Percentiles rank a stretch among this genome's conserved stretches.
Evolutionary conservation across 495 filamentous ascomycete species (phyloP).

Genomic region (Thozetella sp.): DNA sequence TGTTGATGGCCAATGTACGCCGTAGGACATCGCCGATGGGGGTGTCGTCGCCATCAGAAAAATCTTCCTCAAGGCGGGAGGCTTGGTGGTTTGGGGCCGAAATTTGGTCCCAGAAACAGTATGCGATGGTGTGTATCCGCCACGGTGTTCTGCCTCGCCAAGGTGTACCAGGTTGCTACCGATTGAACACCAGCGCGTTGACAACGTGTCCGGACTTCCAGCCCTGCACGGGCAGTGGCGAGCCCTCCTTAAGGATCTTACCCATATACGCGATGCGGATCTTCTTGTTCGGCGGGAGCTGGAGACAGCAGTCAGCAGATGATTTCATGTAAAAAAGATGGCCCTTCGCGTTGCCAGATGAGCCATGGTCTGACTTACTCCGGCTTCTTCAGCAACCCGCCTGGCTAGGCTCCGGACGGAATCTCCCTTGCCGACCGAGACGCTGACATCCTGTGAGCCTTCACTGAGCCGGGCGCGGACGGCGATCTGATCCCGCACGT

Average conservation of each 20-base stretch:
- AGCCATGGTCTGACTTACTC: conserved; percentile 48
- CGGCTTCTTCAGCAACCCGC: conserved; percentile 64
- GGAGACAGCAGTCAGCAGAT: neutral
- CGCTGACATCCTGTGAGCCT: conserved; percentile 62
- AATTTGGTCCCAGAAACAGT: neutral
- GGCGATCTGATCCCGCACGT: conserved; percentile 53
- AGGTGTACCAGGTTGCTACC: conserved; percentile 25
- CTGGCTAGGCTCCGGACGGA: conserved; percentile 62
- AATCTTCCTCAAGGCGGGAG: too few relatives aligned
- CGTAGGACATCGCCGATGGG: too few relatives aligned
- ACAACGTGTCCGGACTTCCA: conserved; percentile 78
- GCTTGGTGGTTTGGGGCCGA: too few relatives aligned
- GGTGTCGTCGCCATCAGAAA: too few relatives aligned
- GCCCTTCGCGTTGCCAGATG: too few relatives aligned
- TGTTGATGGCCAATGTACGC: conserved; percentile 8
- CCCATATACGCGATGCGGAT: conserved; percentile 80
- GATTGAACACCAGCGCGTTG: conserved; percentile 74
- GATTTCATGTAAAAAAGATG: too few relatives aligned
- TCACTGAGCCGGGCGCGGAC: conserved; percentile 74
- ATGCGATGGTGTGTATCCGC: too few relatives aligned
- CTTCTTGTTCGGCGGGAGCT: conserved; percentile 54
- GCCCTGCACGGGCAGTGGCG: conserved; percentile 65
- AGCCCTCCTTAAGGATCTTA: conserved; percentile 69
- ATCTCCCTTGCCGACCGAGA: conserved; percentile 63
- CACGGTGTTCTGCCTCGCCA: neutral